A percentile compares a stretch with the other conserved stretches of the same genome.
Conservation (phyloP, 2,329 filamentous ascomycete species). For the Aspergillus tamarii region DNA sequence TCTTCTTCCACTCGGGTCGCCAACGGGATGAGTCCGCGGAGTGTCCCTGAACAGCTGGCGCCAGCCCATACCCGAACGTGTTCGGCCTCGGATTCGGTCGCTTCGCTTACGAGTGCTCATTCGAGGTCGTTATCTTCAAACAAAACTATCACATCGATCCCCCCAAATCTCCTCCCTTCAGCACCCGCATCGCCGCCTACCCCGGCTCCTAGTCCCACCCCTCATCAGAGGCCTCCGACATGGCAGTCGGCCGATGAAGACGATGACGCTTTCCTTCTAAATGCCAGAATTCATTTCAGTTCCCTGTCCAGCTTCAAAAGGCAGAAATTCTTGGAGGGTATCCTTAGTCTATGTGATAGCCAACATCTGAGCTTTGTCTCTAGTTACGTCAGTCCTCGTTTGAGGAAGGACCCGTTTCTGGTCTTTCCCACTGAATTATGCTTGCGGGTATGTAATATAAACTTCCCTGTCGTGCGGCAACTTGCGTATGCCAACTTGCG, state of each 20-base stretch:
- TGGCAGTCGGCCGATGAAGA: constrained; percentile 58
- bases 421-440: constrained; percentile 92
- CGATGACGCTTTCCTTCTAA: constrained; percentile 80
- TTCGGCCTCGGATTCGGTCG: constrained; percentile 30
- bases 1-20: constrained; percentile 32
- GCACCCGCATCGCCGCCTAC: constrained; percentile 68
- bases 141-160: constrained; percentile 55
- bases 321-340: constrained; percentile 79
- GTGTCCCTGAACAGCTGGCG: constrained; percentile 32
- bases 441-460: constrained; percentile 66
- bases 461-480: not conserved
- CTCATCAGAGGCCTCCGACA: constrained; percentile 60
- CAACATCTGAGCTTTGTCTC: constrained; percentile 95
- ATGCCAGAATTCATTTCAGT: constrained; percentile 79
- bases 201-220: constrained; percentile 68
- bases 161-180: constrained; percentile 65
- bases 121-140: constrained; percentile 51
- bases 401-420: constrained; percentile 96
- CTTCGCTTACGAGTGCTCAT: constrained; percentile 30
- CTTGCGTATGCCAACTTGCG: not conserved
- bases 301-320: constrained; percentile 75
- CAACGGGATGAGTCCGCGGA: constrained; percentile 35
- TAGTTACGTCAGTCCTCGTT: constrained; percentile 87
- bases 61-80: constrained; percentile 34
- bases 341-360: constrained; percentile 92